Evolutionary conservation across 2,329 filamentous ascomycete genomes (phyloP).

Genomic region (Raffaelea albimanens): DNA sequence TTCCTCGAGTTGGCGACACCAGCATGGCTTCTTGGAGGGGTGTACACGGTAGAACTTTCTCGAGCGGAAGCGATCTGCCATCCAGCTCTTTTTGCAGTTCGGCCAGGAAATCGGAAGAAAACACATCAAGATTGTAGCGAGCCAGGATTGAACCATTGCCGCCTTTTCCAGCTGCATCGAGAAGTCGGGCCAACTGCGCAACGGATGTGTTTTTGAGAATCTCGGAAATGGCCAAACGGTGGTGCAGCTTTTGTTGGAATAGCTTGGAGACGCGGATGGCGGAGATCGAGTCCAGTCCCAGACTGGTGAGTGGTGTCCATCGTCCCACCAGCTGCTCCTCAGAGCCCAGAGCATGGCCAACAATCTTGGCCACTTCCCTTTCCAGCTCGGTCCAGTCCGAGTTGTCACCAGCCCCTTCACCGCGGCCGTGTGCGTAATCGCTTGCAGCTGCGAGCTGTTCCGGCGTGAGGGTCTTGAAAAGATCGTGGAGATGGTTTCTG

Average conservation of each 20-base stretch:
- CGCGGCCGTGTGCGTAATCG: background rate
- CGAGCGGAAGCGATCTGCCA: slow-evolving; percentile 22
- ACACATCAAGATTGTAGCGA: slow-evolving; percentile 13
- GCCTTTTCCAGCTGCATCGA: slow-evolving; percentile 9
- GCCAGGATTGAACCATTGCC: background rate
- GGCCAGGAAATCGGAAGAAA: slow-evolving; percentile 16
- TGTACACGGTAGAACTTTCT: slow-evolving; percentile 67
- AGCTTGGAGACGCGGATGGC: slow-evolving; percentile 60
- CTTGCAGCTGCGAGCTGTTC: slow-evolving; percentile 21
- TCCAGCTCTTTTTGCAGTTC: slow-evolving; percentile 8
- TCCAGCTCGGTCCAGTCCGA: slow-evolving; percentile 33
- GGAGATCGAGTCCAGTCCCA: slow-evolving; percentile 77
- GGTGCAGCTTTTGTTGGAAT: slow-evolving; percentile 37
- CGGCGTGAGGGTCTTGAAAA: slow-evolving; percentile 36
- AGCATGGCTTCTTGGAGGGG: slow-evolving; percentile 86
- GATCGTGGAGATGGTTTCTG: slow-evolving; percentile 37
- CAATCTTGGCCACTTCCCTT: slow-evolving; percentile 37
- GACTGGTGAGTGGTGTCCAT: slow-evolving; percentile 63
- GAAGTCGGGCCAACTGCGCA: slow-evolving; percentile 41
- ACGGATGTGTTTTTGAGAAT: slow-evolving; percentile 62
- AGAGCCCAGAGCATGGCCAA: slow-evolving; percentile 42
- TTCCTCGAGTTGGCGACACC: slow-evolving; percentile 37
- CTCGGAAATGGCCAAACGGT: slow-evolving; percentile 52
- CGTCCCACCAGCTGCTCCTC: slow-evolving; percentile 39
- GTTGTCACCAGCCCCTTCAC: background rate